Evolutionary conservation across 1,284 basidiomycete genomes (phyloP).

Genomic region (Trichosporon asahii): DNA sequence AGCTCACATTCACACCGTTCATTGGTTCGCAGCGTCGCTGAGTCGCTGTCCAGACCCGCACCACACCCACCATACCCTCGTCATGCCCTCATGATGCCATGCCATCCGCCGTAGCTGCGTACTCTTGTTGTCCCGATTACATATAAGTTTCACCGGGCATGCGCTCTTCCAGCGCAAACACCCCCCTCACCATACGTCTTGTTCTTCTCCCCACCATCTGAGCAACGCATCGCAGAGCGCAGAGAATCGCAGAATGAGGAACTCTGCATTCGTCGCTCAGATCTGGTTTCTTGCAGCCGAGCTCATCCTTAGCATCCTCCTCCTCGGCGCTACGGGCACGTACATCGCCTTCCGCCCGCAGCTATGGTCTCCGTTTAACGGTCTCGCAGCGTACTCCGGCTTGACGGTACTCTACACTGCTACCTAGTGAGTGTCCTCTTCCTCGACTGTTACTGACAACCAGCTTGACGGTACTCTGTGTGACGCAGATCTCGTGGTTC

Average conservation of each 20-base stretch:
- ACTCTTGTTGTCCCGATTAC: not conserved
- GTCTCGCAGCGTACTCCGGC: not conserved
- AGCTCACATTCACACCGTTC: conserved; percentile 5
- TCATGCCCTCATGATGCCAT: not conserved
- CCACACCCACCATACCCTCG: no score
- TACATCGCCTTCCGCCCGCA: conserved; percentile 5
- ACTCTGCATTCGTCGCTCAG: conserved; percentile 10
- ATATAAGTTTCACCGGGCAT: not conserved
- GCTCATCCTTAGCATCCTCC: conserved; percentile 7
- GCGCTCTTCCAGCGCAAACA: not conserved
- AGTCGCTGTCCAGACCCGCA: not conserved
- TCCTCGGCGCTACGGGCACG: not conserved
- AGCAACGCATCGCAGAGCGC: not conserved
- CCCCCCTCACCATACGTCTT: not conserved
- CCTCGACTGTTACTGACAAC: not conserved
- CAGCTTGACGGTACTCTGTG: conserved; percentile 3
- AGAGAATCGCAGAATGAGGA: not conserved
- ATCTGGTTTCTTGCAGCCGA: conserved; percentile 4
- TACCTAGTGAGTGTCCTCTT: not conserved
- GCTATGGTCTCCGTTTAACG: conserved; percentile 8
- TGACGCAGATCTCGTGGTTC: conserved; percentile 6
- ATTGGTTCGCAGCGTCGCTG: not conserved
- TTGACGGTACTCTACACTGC: not conserved
- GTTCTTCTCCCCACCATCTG: not conserved
- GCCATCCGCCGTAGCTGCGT: not conserved